A percentile compares a stretch with the other conserved stretches of the same genome.
Conservation (phyloP, 352 stramenopile species). For the Pythium myriotylum region DNA sequence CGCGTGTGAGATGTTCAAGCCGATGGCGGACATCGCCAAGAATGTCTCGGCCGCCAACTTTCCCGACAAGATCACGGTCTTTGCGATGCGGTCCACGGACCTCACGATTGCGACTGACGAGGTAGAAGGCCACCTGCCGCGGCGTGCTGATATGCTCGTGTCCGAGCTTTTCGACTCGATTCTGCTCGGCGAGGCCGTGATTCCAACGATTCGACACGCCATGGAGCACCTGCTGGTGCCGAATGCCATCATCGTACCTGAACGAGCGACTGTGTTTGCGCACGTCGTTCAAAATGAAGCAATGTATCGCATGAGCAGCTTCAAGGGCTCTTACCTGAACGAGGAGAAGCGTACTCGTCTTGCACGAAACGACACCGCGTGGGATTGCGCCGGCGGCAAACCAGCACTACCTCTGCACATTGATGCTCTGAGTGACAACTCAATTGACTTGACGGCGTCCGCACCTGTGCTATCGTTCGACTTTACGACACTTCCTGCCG, state of each 20-base stretch:
- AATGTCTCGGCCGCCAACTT: conserved; percentile 72
- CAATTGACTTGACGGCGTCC: conserved; percentile 44
- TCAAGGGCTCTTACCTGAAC: conserved; percentile 37
- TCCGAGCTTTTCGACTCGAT: conserved; percentile 93
- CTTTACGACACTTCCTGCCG: conserved; percentile 47
- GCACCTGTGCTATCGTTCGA: conserved; percentile 63
- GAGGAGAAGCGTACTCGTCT: conserved; percentile 36
- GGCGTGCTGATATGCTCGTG: conserved; percentile 89
- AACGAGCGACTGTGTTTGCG: conserved; percentile 67
- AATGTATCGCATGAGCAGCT: conserved; percentile 74
- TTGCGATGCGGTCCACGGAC: conserved; percentile 75
- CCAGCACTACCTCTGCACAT: conserved; percentile 73
- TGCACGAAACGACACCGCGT: conserved; percentile 57
- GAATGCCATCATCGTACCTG: conserved; percentile 67
- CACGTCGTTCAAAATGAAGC: conserved; percentile 68
- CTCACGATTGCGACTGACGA: conserved; percentile 41
- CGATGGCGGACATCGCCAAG: conserved; percentile 82
- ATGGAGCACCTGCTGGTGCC: conserved; percentile 58
- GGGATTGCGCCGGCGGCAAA: conserved; percentile 60
- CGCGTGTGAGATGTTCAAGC: conserved; percentile 91
- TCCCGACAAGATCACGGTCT: conserved; percentile 75
- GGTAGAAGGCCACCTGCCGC: conserved; percentile 43
- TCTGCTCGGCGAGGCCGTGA: conserved; percentile 87
- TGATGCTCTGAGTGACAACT: conserved; percentile 38
- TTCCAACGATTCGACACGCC: conserved; percentile 85